These are phyloP conservation scores for Leccinum subgranulosum DNA, from an alignment of 768 basidiomycete genomes.

Conservation along the genomic window DNA sequence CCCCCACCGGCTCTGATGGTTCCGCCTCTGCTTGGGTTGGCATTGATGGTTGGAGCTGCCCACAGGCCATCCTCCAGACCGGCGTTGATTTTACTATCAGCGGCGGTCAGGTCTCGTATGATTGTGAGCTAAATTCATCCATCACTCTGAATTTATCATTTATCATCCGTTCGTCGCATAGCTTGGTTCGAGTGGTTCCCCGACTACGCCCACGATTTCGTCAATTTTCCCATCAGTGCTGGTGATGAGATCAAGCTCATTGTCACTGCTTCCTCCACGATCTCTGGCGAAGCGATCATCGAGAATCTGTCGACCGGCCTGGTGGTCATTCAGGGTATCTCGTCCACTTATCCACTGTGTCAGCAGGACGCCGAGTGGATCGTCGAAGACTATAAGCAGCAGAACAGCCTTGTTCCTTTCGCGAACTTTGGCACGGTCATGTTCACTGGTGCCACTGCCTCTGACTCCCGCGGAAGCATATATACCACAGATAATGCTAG, in stretches of 20 bases:
- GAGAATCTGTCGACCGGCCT: background rate
- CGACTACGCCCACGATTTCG: background rate
- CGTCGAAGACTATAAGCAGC: background rate
- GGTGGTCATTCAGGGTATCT: background rate
- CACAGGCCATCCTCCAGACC: background rate
- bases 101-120: background rate
- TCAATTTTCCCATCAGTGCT: background rate
- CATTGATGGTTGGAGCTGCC: background rate
- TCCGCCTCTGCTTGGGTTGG: background rate
- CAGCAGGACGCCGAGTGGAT: background rate
- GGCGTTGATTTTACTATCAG: background rate
- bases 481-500: background rate
- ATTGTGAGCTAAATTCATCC: background rate
- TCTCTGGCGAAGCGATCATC: background rate
- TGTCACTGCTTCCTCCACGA: background rate
- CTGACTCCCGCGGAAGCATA: background rate
- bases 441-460: background rate
- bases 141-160: background rate
- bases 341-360: background rate
- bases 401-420: background rate
- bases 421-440: background rate
- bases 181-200: background rate
- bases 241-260: background rate
- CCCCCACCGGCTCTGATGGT: background rate
- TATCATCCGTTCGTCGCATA: background rate